phyloP scores from a whole-genome alignment of 108 stramenopile species.

The Discostella stelligeroides region DNA sequence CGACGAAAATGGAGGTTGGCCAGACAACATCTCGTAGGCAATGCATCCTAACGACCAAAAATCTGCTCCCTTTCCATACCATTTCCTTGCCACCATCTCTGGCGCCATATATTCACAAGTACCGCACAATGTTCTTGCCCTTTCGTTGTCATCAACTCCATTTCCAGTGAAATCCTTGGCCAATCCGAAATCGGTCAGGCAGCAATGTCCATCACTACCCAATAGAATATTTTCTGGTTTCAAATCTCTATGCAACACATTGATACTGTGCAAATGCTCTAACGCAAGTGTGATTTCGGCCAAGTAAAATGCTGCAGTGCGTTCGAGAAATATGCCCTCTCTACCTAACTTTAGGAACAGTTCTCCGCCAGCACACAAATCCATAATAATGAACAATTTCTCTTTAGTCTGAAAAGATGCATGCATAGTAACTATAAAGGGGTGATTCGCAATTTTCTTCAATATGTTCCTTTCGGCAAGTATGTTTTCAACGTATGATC shows the following conservation, averaged over 20 bases:
- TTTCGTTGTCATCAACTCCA: constrained; percentile 54
- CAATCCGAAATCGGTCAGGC: constrained; percentile 97
- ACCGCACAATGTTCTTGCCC: constrained; percentile 85
- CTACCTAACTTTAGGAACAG: constrained; percentile 85
- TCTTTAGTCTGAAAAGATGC: constrained; percentile 95
- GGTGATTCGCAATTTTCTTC: constrained; percentile 86
- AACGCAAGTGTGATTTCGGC: constrained; percentile 95
- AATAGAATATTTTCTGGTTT: constrained; percentile 95
- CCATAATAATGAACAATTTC: constrained; percentile 97
- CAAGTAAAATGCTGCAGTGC: constrained; percentile 93
- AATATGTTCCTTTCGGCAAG: constrained; percentile 94
- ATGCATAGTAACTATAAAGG: constrained; percentile 95
- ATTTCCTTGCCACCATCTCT: constrained; percentile 94
- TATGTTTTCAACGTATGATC: constrained; percentile 81
- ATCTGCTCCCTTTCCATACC: constrained; percentile 97
- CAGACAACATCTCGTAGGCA: constrained; percentile 97
- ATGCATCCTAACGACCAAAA: constrained; percentile 96
- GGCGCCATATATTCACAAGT: constrained; percentile 93
- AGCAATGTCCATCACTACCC: constrained; percentile 88
- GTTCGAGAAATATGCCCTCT: constrained; percentile 84
- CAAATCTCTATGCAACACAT: constrained; percentile 96
- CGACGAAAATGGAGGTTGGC: constrained; percentile 91
- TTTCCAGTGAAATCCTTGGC: constrained; percentile 84
- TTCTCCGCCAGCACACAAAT: constrained; percentile 96
- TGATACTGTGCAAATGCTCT: constrained; percentile 86